phyloP scores from a whole-genome alignment of 1,139 yeast species.

The Geotrichum citri-aurantii region DNA sequence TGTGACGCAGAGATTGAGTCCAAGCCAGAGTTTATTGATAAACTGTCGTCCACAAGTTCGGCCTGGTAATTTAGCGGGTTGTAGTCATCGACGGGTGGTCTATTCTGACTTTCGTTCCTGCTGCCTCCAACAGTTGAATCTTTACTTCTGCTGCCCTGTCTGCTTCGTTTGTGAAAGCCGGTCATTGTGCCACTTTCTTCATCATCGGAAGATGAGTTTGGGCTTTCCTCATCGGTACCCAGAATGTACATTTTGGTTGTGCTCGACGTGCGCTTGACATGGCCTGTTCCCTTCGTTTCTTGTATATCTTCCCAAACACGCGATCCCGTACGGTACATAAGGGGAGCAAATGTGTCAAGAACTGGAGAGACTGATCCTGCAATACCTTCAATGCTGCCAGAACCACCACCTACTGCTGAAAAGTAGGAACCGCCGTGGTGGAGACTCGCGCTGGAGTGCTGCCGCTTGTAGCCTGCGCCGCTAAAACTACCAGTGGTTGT shows the following conservation, averaged over 20 bases:
- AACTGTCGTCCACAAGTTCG: background rate
- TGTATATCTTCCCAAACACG: constrained; percentile 30
- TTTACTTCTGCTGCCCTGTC: background rate
- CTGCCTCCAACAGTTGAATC: background rate
- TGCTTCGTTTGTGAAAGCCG: background rate
- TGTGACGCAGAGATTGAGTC: background rate
- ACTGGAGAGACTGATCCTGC: background rate
- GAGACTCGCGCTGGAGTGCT: background rate
- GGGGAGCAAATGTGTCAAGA: constrained; percentile 17
- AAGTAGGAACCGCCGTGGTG: background rate
- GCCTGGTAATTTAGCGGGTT: constrained; percentile 11
- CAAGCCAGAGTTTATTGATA: background rate
- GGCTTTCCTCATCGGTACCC: constrained; percentile 9
- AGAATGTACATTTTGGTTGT: constrained; percentile 19
- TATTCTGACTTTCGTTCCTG: background rate
- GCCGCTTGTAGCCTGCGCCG: background rate
- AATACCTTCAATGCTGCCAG: background rate
- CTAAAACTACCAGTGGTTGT: background rate
- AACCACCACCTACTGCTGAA: background rate
- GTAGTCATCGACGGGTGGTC: constrained; percentile 6
- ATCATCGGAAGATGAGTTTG: background rate
- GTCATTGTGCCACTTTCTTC: background rate
- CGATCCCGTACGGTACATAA: constrained; percentile 29
- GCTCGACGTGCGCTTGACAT: constrained; percentile 25
- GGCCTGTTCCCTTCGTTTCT: constrained; percentile 28